Percentiles rank a stretch among this genome's conserved stretches.
Evolutionary conservation across 202 grass and related monocot genomes (phyloP).

Genomic region (Bolboschoenoplectus hybrid): DNA sequence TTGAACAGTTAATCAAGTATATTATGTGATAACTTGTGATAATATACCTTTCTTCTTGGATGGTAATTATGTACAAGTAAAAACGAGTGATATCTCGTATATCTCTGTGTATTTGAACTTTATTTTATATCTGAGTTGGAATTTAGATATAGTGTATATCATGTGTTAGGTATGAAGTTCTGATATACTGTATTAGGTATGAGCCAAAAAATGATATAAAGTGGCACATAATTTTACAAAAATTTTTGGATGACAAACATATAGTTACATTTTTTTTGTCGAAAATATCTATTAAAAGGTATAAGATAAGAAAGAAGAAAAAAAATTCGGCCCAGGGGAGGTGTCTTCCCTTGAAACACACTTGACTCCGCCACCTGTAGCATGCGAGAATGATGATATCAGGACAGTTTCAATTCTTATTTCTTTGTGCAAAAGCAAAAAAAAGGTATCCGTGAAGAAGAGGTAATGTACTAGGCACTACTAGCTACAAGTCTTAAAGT

Average conservation of each 20-base stretch:
- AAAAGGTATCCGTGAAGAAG: neutral
- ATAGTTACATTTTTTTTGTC: neutral
- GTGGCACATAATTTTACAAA: too few species aligned
- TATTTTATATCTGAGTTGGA: neutral
- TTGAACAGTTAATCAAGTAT: neutral
- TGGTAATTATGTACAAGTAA: neutral
- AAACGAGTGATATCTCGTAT: neutral
- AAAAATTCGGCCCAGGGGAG: neutral
- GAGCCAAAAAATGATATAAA: neutral
- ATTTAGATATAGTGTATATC: neutral
- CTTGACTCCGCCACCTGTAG: neutral
- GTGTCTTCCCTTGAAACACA: neutral
- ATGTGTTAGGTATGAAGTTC: neutral
- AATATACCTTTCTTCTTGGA: neutral
- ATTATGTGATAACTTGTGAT: conserved; percentile 10
- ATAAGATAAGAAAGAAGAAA: too few species aligned
- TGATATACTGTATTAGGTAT: neutral
- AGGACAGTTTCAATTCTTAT: neutral
- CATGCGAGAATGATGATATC: neutral
- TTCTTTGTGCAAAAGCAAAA: neutral
- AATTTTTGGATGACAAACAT: neutral
- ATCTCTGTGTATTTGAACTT: neutral
- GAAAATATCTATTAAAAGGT: too few species aligned
- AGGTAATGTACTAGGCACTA: conserved; percentile 6
- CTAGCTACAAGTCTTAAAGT: neutral